phyloP scores from a whole-genome alignment of 1,284 basidiomycete genomes.

The Rhodotorula sp. region DNA sequence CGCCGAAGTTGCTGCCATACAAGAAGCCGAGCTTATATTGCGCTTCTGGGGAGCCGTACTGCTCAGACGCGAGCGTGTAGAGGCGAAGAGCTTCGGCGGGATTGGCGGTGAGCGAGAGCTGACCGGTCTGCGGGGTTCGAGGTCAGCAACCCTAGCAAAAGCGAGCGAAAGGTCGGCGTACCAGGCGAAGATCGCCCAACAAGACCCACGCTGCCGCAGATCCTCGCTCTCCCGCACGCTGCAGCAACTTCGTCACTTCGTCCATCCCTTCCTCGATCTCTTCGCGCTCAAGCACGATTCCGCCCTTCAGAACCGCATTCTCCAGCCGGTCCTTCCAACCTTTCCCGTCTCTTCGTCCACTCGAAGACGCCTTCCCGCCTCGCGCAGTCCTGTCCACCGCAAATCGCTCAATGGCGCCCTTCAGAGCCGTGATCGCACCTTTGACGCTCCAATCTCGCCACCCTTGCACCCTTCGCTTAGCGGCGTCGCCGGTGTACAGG shows the following conservation, averaged over 20 bases:
- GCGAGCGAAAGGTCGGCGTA: slow-evolving; percentile 49
- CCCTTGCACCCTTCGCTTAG: not conserved
- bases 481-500: slow-evolving; percentile 2
- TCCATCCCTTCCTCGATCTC: slow-evolving; percentile 29
- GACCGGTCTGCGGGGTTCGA: slow-evolving; percentile 43
- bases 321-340: slow-evolving; percentile 14
- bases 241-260: slow-evolving; percentile 48
- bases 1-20: slow-evolving; percentile 62
- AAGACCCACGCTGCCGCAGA: slow-evolving; percentile 71
- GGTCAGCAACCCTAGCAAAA: not conserved
- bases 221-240: slow-evolving; percentile 71
- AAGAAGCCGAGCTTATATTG: slow-evolving; percentile 84
- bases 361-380: not conserved
- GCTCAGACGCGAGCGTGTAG: slow-evolving; percentile 58
- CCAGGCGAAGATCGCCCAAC: slow-evolving; percentile 69
- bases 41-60: slow-evolving; percentile 74
- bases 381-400: not conserved
- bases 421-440: slow-evolving; percentile 10
- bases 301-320: not conserved
- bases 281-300: slow-evolving; percentile 8
- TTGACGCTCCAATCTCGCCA: slow-evolving; percentile 19
- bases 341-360: not conserved
- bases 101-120: slow-evolving; percentile 47
- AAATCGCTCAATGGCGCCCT: slow-evolving; percentile 8
- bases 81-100: slow-evolving; percentile 46